Base-by-base conservation (phyloP, 2,329 filamentous ascomycete species). In the Phaeosphaeria sp. region DNA sequence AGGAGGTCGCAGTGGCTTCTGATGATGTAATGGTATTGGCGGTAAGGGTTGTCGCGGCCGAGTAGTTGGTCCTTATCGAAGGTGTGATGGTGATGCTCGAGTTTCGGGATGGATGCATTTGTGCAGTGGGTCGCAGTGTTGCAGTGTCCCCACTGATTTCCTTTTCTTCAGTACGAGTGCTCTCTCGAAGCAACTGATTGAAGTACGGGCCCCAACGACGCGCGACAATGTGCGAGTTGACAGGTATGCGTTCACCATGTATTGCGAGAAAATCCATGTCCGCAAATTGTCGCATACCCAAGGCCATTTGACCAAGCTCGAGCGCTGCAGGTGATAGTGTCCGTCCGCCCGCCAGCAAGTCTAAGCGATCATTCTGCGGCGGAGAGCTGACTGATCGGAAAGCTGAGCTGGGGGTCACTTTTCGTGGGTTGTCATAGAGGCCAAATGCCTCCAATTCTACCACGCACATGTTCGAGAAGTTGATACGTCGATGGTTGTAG, bases 241-340 rank as follows among this genome's bases (percentile, higher is more conserved):
- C 91, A 0, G 95, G 92, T 65, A 98, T 92, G 18, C 93, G 87
- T 74, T 97, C 94, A 21, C 94, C 94, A 20, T 91, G 90, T 43
- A 97, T 89, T 52, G 94, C 95, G 25, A 98, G 83, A 57, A 99
- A 91, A 71, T 98, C 95, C 95, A 99, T 99, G 69, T 99, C 95
- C 2, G 92, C 86, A 55, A 99, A 82, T 76, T 98, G 95, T n/a
- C 88, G 87, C 73, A 96, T 82, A 1, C 84, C 84, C 61, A 97
- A 81, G 0, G 92, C 90, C 75, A 92, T 87, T 64, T 91, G 89
- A 5, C 95, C 95, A 15, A 99, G 82, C 60, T 96, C 91, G 67
- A 96, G 90, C 1, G 93, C 93, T 13, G 91, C 90, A 33, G 86
- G 84, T 10, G 89, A 91, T 64, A 96, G 86, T 33, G 85, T 86